Evolutionary conservation across 495 filamentous ascomycete species (phyloP).

Genomic region (Aspergillus nanangensis): DNA sequence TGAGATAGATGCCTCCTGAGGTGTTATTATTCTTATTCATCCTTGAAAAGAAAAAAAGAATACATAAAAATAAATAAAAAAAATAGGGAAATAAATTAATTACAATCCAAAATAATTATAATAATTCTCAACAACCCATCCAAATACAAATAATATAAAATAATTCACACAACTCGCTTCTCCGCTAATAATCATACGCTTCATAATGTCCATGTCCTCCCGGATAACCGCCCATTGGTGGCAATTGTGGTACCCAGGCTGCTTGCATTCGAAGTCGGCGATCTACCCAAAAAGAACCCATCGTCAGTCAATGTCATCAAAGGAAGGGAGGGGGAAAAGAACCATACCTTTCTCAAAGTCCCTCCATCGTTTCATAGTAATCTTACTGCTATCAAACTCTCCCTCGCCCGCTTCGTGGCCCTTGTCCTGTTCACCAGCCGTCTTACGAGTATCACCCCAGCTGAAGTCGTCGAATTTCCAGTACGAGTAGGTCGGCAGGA

Average conservation of each 20-base stretch:
- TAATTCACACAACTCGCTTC: background rate
- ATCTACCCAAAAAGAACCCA: slow-evolving; percentile 12
- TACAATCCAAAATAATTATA: too few species aligned
- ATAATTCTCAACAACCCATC: background rate
- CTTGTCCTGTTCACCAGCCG: slow-evolving; percentile 84
- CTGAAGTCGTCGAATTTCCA: slow-evolving; percentile 99
- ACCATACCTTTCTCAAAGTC: slow-evolving; percentile 82
- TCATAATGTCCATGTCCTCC: background rate
- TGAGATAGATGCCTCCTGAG: too few species aligned
- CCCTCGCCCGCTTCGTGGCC: slow-evolving; percentile 83
- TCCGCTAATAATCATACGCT: background rate
- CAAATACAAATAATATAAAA: background rate
- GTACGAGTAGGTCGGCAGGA: slow-evolving; percentile 91
- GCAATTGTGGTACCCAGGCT: background rate
- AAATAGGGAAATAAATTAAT: too few species aligned
- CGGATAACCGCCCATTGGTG: background rate
- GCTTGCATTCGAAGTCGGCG: slow-evolving; percentile 4
- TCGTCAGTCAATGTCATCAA: background rate
- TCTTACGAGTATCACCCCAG: slow-evolving; percentile 98
- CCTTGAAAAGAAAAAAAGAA: too few species aligned
- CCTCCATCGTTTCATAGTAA: slow-evolving; percentile 96
- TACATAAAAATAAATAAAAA: too few species aligned
- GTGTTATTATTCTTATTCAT: too few species aligned
- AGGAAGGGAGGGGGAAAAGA: background rate
- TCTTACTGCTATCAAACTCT: slow-evolving; percentile 96